A percentile compares a stretch with the other conserved stretches of the same genome.
phyloP scores from a whole-genome alignment of 2,329 filamentous ascomycete genomes.

The Fusarium abutilonis region DNA sequence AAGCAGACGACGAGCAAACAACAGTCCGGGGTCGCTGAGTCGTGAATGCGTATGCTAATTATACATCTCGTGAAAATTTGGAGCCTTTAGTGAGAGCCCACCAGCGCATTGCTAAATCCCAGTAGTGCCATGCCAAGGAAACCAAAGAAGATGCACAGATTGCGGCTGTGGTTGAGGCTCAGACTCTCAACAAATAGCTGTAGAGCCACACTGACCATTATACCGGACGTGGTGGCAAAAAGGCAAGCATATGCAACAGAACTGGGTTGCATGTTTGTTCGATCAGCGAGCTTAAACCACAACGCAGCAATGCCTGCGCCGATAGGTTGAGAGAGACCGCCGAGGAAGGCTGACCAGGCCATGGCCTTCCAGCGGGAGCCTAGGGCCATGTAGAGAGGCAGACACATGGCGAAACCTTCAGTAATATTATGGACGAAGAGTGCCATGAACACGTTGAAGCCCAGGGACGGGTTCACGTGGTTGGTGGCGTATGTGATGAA shows the following conservation, averaged over 20 bases:
- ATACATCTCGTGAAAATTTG: not conserved
- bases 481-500: constrained; percentile 97
- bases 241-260: constrained; percentile 78
- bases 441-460: constrained; percentile 92
- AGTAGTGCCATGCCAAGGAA: constrained; percentile 89
- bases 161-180: constrained; percentile 81
- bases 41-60: not conserved
- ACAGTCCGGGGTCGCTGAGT: not conserved
- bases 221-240: constrained; percentile 89
- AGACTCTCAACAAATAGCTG: constrained; percentile 89
- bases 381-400: constrained; percentile 92
- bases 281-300: constrained; percentile 80
- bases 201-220: constrained; percentile 93
- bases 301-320: constrained; percentile 85
- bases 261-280: constrained; percentile 60
- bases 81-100: constrained; percentile 61
- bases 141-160: constrained; percentile 80
- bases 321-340: constrained; percentile 85
- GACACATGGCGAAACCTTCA: constrained; percentile 92
- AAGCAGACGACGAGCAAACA: not conserved
- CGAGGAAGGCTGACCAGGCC: constrained; percentile 82
- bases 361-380: constrained; percentile 83
- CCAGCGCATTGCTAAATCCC: constrained; percentile 85
- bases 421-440: constrained; percentile 98
- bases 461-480: constrained; percentile 88